Evolutionary conservation across 495 filamentous ascomycete genomes (phyloP).

Genomic region (Usnea hakonensis): DNA sequence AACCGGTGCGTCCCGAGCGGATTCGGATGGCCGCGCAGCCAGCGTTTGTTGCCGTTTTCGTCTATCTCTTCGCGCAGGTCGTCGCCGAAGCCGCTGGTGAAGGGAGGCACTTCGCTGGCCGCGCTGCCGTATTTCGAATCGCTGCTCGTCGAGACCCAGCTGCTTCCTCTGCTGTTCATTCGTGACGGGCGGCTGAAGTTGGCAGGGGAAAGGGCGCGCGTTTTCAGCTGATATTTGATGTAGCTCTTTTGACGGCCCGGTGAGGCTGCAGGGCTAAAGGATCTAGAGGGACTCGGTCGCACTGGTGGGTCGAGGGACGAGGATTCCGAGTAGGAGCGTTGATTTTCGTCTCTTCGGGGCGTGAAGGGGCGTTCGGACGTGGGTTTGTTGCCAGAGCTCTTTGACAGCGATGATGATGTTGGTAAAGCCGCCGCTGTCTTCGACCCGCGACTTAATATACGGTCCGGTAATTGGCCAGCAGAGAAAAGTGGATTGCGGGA

Average conservation of each 20-base stretch:
- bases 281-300: slow-evolving; percentile 1
- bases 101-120: slow-evolving; percentile 3
- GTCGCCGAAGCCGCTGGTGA: background rate
- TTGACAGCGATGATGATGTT: background rate
- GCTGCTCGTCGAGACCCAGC: slow-evolving; percentile 7
- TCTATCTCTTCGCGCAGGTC: slow-evolving; percentile 11
- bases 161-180: slow-evolving; percentile 4
- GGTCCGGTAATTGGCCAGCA: slow-evolving; percentile 14
- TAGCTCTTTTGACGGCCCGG: background rate
- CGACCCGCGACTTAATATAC: slow-evolving; percentile 1
- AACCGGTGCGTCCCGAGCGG: slow-evolving; percentile 5
- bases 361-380: background rate
- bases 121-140: slow-evolving; percentile 11
- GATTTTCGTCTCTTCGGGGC: background rate
- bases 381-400: background rate
- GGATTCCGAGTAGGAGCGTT: slow-evolving; percentile 10
- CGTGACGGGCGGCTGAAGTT: slow-evolving; percentile 7
- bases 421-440: background rate
- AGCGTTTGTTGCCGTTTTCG: slow-evolving; percentile 6
- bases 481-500: slow-evolving; percentile 16
- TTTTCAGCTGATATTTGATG: background rate
- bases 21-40: slow-evolving; percentile 8
- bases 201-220: slow-evolving; percentile 4
- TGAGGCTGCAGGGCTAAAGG: background rate
- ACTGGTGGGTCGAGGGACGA: slow-evolving; percentile 12